Base-by-base conservation (phyloP, 2,329 filamentous ascomycete genomes). In the Alternaria brassicae region DNA sequence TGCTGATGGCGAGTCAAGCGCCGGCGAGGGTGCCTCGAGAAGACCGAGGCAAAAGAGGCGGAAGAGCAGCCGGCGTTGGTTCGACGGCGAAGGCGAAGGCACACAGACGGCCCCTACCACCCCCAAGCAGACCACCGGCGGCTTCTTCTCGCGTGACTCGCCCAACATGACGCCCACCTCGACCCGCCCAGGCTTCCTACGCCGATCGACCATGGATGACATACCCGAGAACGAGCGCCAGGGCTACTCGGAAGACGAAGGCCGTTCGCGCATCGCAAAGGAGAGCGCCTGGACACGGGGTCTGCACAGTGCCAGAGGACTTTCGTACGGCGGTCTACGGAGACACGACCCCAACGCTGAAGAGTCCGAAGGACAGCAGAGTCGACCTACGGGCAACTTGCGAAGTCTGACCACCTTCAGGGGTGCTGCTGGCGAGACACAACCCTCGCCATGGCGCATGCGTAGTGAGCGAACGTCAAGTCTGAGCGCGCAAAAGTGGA, bases 1-100 rank as follows among this genome's bases (percentile, higher is more conserved):
- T 71, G 89, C 90, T 1, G 92, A 95, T 75, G 91, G 89, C 1
- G 93, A 96, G 74, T 92, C 95, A 73, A 96, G 92, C 42, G 91
- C 89, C 0, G 92, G 93, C 52, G 93, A 97, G 61, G 79, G 78
- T 12, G 74, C 76, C 6, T 75, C 74, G 4, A 67, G 71, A 9
- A 77, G 79, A 45, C 61, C 68, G n/a, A 80, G 80, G 44, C 62
- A 69, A n/a, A 80, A 80, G 17, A 88, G 85, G 76, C 88, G 88
- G 76, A 89, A 88, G 77, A 85, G 87, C 64, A 87, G 86, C 72
- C 88, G 83, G 61, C 82, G 88, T 66, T 85, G 74, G 82, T 84
- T 80, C 77, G 69, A 72, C 12, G 63, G 59, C 28, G 71, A 71
- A 77, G 87, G 71, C 59, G 69, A 71, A 78, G 88, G 73, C 61